Evolutionary conservation across 1,139 yeast species (phyloP).

Genomic region (Hyphopichia fennica): DNA sequence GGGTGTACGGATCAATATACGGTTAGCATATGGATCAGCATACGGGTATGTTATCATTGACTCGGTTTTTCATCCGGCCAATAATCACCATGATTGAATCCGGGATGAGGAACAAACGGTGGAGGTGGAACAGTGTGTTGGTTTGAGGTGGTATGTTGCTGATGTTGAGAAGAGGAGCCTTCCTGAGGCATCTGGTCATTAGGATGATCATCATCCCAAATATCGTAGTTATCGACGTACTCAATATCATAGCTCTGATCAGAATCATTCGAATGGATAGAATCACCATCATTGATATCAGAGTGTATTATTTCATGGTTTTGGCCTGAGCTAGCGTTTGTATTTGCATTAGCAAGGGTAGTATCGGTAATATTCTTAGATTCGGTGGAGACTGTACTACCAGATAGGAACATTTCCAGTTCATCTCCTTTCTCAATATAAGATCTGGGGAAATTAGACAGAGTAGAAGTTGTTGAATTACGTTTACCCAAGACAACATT

Average conservation of each 20-base stretch:
- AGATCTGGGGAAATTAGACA: neutral
- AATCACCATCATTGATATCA: neutral
- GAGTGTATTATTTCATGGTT: neutral
- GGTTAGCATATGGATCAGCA: too few relatives aligned
- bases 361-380: neutral
- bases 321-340: neutral
- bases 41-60: too few relatives aligned
- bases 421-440: neutral
- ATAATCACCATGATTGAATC: slow-evolving; percentile 31
- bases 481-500: neutral
- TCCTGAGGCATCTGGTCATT: slow-evolving; percentile 7
- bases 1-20: neutral
- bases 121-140: slow-evolving; percentile 19
- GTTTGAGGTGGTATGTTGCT: neutral
- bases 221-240: slow-evolving; percentile 27
- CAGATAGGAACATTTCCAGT: neutral
- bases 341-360: neutral
- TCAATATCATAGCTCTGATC: slow-evolving; percentile 22
- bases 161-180: neutral
- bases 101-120: slow-evolving; percentile 36
- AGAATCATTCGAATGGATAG: neutral
- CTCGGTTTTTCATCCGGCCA: slow-evolving; percentile 27
- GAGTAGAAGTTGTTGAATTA: neutral
- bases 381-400: neutral
- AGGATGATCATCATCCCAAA: slow-evolving; percentile 27